Evolutionary conservation across 495 filamentous ascomycete species (phyloP).

Genomic region (Chaetomium fimeti): DNA sequence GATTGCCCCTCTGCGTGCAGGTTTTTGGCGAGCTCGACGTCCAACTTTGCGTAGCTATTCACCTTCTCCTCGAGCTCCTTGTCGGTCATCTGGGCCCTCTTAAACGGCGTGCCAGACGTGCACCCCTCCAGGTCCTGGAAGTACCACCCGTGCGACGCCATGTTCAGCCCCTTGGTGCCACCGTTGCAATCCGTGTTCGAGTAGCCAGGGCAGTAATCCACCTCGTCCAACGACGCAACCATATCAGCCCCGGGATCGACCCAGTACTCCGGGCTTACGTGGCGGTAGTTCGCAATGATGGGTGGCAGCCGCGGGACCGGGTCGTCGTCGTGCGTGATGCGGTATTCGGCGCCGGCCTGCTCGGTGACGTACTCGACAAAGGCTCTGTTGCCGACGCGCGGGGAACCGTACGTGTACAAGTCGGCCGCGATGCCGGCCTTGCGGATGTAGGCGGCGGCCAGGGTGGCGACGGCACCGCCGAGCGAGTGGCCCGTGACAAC

Average conservation of each 20-base stretch:
- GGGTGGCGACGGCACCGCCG: conserved; percentile 62
- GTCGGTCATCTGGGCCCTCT: conserved; percentile 29
- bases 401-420: conserved; percentile 65
- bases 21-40: conserved; percentile 22
- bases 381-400: conserved; percentile 61
- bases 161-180: conserved; percentile 34
- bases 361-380: conserved; percentile 58
- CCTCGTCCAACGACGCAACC: conserved; percentile 31
- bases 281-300: conserved; percentile 53
- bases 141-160: conserved; percentile 40
- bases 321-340: conserved; percentile 68
- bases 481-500: conserved; percentile 67
- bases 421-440: conserved; percentile 45
- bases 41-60: conserved; percentile 34
- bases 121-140: conserved; percentile 40
- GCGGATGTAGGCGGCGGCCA: conserved; percentile 60
- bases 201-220: conserved; percentile 42
- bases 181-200: conserved; percentile 44
- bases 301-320: conserved; percentile 65
- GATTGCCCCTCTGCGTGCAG: conserved; percentile 11
- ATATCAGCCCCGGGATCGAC: conserved; percentile 29
- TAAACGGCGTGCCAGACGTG: conserved; percentile 26
- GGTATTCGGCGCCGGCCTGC: conserved; percentile 52
- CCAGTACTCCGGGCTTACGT: conserved; percentile 70
- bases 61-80: conserved; percentile 35